Conservation (phyloP, 768 basidiomycete genomes). For the Suillus sp. region DNA sequence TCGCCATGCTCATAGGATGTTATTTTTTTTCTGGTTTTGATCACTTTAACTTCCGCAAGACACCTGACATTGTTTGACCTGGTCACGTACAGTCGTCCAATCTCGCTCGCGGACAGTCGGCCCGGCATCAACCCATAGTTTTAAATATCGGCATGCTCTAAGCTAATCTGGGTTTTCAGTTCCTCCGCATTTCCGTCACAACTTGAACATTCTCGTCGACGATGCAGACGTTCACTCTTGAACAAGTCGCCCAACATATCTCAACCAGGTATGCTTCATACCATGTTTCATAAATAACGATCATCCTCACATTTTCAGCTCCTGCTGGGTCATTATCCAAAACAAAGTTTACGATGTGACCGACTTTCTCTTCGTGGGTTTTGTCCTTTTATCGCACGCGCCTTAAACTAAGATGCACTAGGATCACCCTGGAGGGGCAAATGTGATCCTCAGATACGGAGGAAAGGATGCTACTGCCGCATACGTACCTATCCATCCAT, state of each 20-base stretch:
- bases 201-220: background rate
- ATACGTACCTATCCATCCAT: conserved; percentile 84
- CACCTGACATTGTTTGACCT: background rate
- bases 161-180: background rate
- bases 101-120: background rate
- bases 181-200: conserved; percentile 10
- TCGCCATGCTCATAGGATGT: background rate
- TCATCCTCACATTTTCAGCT: conserved; percentile 41
- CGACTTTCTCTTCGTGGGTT: conserved; percentile 64
- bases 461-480: conserved; percentile 82
- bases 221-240: conserved; percentile 47
- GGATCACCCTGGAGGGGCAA: conserved; percentile 82
- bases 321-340: conserved; percentile 84
- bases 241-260: conserved; percentile 64
- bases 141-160: conserved; percentile 9
- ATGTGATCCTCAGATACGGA: conserved; percentile 81
- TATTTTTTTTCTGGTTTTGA: background rate
- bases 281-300: conserved; percentile 10
- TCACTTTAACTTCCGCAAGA: background rate
- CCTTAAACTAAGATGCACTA: conserved; percentile 27
- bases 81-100: conserved; percentile 1
- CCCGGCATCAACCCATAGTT: conserved; percentile 5
- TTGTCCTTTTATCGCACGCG: too few relatives aligned
- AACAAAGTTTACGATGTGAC: conserved; percentile 87
- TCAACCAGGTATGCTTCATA: conserved; percentile 43